phyloP scores from a whole-genome alignment of 805 yeast genomes.

The Cyberlindnera maclurae region DNA sequence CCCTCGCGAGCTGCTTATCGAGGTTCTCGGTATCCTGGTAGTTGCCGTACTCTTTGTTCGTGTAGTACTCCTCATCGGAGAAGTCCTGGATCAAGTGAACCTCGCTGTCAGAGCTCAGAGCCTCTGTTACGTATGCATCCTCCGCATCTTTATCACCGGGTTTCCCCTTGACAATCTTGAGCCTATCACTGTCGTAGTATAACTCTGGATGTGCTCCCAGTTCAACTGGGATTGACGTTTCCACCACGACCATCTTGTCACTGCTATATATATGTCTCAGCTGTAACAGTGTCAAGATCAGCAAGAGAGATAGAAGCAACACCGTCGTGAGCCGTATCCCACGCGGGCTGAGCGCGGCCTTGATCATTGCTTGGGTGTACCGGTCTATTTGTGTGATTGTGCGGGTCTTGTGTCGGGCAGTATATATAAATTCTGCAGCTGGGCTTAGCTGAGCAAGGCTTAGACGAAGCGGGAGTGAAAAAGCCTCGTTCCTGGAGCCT shows the following conservation, averaged over 20 bases:
- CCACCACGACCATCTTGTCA: not conserved
- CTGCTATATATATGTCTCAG: conserved; percentile 5
- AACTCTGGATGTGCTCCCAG: too few relatives aligned
- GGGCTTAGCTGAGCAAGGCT: too few relatives aligned
- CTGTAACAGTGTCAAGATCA: conserved; percentile 7
- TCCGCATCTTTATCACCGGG: conserved; percentile 8
- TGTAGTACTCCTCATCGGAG: conserved; percentile 16
- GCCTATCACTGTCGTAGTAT: conserved; percentile 5
- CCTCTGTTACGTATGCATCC: conserved; percentile 2
- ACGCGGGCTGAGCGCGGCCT: not conserved
- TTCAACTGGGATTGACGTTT: too few relatives aligned
- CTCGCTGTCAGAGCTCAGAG: conserved; percentile 3
- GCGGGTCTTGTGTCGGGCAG: too few relatives aligned
- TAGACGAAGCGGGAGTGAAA: too few relatives aligned
- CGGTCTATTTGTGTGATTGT: too few relatives aligned
- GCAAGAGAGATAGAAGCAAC: conserved; percentile 4
- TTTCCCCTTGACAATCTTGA: conserved; percentile 8
- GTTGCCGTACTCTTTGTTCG: conserved; percentile 8
- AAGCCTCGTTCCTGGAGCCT: too few relatives aligned
- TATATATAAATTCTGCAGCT: too few relatives aligned
- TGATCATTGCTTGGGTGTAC: not conserved
- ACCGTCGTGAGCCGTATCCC: conserved; percentile 2
- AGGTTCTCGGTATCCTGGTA: conserved; percentile 7
- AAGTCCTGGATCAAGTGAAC: conserved; percentile 11
- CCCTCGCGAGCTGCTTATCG: conserved; percentile 9